Conservation (phyloP, 495 filamentous ascomycete genomes). For the Geoglossum glabrum region DNA sequence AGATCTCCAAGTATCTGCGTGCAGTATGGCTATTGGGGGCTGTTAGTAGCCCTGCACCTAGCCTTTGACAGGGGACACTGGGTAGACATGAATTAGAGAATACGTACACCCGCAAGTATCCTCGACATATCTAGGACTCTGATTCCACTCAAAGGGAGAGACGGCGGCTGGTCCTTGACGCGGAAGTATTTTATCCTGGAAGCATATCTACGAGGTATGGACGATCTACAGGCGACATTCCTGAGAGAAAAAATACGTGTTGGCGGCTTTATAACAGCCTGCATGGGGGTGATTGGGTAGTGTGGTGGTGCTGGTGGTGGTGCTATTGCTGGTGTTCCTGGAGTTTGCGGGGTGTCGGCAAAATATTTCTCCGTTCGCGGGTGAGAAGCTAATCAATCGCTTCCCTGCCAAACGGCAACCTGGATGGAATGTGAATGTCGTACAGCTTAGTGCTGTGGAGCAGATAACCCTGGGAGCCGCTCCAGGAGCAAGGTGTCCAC, state of each 20-base stretch:
- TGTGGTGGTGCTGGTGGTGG: no score
- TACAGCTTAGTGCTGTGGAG: no score
- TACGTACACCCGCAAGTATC: conserved; percentile 79
- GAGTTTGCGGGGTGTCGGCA: no score
- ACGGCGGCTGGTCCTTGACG: no score
- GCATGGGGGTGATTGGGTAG: not conserved
- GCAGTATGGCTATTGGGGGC: conserved; percentile 58
- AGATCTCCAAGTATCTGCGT: conserved; percentile 94
- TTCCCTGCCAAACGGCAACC: no score
- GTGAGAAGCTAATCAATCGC: no score
- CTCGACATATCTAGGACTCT: conserved; percentile 90
- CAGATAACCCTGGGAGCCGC: no score
- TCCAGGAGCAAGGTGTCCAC: no score
- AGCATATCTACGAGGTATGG: not conserved
- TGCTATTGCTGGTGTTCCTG: no score
- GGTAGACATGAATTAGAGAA: not conserved
- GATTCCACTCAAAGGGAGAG: conserved; percentile 65
- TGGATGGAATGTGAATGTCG: no score
- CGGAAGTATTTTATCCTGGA: no score
- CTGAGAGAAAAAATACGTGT: not conserved
- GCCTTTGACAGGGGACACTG: no score
- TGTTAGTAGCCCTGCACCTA: not conserved
- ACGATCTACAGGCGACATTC: not conserved
- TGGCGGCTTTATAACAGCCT: not conserved
- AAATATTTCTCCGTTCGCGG: not conserved